Evolutionary conservation across 1,284 basidiomycete species (phyloP).

Genomic region (Lentinula novae-zelandiae): DNA sequence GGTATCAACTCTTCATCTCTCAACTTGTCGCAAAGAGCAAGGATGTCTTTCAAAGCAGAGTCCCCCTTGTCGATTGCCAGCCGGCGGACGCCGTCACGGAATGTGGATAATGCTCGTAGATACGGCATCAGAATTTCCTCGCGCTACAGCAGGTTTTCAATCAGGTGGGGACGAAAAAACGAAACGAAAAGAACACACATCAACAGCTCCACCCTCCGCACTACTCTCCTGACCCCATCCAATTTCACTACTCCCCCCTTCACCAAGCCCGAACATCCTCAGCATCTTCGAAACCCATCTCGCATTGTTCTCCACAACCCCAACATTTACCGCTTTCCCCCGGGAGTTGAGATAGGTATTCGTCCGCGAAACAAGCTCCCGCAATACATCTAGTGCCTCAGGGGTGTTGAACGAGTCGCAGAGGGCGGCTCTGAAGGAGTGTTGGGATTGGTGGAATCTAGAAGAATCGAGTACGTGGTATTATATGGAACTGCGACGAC

Average conservation of each 20-base stretch:
- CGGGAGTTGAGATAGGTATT: slow-evolving; percentile 85
- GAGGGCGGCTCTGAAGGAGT: slow-evolving; percentile 83
- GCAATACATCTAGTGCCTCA: slow-evolving; percentile 71
- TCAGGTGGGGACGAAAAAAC: background rate
- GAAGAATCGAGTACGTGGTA: background rate
- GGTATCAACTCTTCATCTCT: slow-evolving; percentile 90
- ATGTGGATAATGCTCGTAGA: slow-evolving; percentile 80
- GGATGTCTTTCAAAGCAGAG: slow-evolving; percentile 69
- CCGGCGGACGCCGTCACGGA: slow-evolving; percentile 87
- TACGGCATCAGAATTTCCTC: slow-evolving; percentile 91
- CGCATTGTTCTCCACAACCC: slow-evolving; percentile 70
- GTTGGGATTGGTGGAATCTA: slow-evolving; percentile 76
- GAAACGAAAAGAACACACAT: slow-evolving; percentile 44
- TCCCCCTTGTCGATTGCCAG: slow-evolving; percentile 76
- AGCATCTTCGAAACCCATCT: slow-evolving; percentile 90
- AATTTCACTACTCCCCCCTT: slow-evolving; percentile 64
- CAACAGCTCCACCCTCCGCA: slow-evolving; percentile 34
- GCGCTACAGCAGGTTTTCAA: slow-evolving; percentile 41
- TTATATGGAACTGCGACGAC: no score
- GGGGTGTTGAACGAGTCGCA: slow-evolving; percentile 99
- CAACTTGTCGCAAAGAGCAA: slow-evolving; percentile 84
- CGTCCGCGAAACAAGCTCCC: slow-evolving; percentile 83
- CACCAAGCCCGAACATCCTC: slow-evolving; percentile 92
- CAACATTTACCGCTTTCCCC: slow-evolving; percentile 62
- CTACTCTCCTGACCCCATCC: slow-evolving; percentile 68